Base-by-base conservation (phyloP, 2,329 filamentous ascomycete species). In the Diaporthe aspalathi region DNA sequence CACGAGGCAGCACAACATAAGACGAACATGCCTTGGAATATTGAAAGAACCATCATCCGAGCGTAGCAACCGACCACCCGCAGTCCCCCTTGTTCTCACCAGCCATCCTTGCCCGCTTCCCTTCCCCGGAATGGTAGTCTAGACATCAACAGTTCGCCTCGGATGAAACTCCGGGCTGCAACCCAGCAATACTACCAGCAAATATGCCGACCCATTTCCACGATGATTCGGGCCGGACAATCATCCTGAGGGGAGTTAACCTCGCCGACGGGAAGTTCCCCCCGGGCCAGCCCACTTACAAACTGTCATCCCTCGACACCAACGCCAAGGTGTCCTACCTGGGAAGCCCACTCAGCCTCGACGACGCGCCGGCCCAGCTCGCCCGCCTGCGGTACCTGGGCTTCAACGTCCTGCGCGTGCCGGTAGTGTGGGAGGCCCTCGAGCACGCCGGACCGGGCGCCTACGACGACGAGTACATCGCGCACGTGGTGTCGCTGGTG, bases 391-490 rank as follows among this genome's bases (percentile, higher is more conserved):
- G 74, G 0, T 73, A 73, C 49, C 47, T 74, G 3, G 75, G 75
- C 12, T 76, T 74, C 73, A 76, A 76, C 52, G 69, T 74, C 24
- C 29, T 77, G 20, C 74, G 75, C 17, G 8, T 76, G 14, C 72
- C 74, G 3, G 75, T 77, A 5, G 68, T 72, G 45, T 76, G 75
- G 76, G 75, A 76, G 50, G 75, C 73, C 14, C 71, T 76, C 32
- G 76, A 77, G 62, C 75, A 77, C 50, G 73, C 50, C 0, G 76
- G 76, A 0, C 76, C 76, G 0, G 76, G 74, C 3, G 63, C 73
- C 29, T 77, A 77, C 60, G 76, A 76, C 29, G 74, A 77, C 6
- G 71, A 73, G 29, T 77, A 76, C 71, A 74, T 76, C 47, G 70
- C 70, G 7, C 72, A 76, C 63, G 45, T 74, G 11, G 53, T 52